Percentiles rank a stretch among this genome's conserved stretches.
Evolutionary conservation across 2,329 filamentous ascomycete genomes (phyloP).

Genomic region (Fusarium chaquense): DNA sequence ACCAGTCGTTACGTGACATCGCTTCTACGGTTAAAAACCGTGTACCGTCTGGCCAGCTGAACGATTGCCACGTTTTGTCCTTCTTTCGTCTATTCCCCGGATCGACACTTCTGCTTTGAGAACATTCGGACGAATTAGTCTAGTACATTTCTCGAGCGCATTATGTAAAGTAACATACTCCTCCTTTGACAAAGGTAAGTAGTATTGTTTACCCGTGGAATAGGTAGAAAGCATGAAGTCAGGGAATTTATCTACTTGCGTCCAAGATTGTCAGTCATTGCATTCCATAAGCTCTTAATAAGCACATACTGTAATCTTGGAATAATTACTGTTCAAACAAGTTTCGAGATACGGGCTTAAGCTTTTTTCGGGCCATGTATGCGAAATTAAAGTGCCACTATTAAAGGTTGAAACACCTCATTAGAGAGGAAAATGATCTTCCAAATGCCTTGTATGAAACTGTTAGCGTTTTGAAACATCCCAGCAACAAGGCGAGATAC

Average conservation of each 20-base stretch:
- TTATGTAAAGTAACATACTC: not conserved
- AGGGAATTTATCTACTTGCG: not conserved
- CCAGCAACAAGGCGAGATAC: not conserved
- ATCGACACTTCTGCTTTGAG: not conserved
- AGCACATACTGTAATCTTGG: not conserved
- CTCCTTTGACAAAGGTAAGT: not conserved
- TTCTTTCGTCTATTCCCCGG: not conserved
- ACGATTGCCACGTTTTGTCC: not conserved
- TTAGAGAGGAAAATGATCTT: constrained; percentile 17
- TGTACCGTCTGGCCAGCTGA: not conserved
- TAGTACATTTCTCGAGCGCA: not conserved
- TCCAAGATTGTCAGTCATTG: not conserved
- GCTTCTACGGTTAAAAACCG: not conserved
- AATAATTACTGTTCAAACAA: constrained; percentile 4
- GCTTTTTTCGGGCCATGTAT: not conserved
- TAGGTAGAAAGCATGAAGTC: not conserved
- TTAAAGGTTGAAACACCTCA: not conserved
- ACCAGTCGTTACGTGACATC: constrained; percentile 6
- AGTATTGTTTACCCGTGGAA: not conserved
- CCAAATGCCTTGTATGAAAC: constrained; percentile 11
- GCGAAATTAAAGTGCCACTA: constrained; percentile 14
- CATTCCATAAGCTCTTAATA: not conserved
- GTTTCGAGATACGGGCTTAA: not conserved
- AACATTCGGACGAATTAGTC: not conserved
- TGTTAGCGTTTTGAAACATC: constrained; percentile 27